Evolutionary conservation across 2,329 filamentous ascomycete genomes (phyloP), one percentile per base, ranked within the genome.

Genomic region (Sarocladium oryzae): DNA sequence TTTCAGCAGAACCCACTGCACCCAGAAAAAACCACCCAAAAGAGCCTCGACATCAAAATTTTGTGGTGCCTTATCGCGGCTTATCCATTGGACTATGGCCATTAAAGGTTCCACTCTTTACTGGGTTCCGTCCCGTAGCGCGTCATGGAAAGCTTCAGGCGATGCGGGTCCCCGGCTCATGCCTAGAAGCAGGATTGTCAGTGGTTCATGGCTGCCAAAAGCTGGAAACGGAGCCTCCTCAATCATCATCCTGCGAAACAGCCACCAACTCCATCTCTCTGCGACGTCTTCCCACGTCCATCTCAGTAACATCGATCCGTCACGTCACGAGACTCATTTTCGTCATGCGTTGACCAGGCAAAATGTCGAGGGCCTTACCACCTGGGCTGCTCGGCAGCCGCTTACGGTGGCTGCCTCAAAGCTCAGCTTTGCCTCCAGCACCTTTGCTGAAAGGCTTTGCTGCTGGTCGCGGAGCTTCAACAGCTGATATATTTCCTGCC

Each of bases 311-410:
- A 7, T 43, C 40, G 23, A 28, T 28, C n/a, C 40, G 24, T n/a
- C 21, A 43, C n/a, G 26, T 28, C 20, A 20, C 23, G 8, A 20
- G 5, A 4, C 23, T n/a, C 15, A 4, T 10, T 20, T 43, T 28
- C 40, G 40, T 43, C 21, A 43, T 43, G 40, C 16, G 40, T 43
- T 73, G 70, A 66, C 58, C 60, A 59, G 61, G 60, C 56, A 66
- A 63, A 57, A 73, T 73, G 70, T 68, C 68, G 64, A 71, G 65
- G 63, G 63, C 60, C 58, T 61, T 65, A 54, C 62, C 64, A 54
- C 63, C 63, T 55, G 64, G 65, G 66, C 61, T 66, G 56, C 55
- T 65, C 52, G 63, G 65, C 59, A 65, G 65, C 60, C 64, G 61
- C 57, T 58, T 66, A 32, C 46, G 30, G 46, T 48, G 43, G 43